These are phyloP conservation scores for Rugonectria rugulosa DNA, from an alignment of 2,329 filamentous ascomycete species.

Conservation along the genomic window DNA sequence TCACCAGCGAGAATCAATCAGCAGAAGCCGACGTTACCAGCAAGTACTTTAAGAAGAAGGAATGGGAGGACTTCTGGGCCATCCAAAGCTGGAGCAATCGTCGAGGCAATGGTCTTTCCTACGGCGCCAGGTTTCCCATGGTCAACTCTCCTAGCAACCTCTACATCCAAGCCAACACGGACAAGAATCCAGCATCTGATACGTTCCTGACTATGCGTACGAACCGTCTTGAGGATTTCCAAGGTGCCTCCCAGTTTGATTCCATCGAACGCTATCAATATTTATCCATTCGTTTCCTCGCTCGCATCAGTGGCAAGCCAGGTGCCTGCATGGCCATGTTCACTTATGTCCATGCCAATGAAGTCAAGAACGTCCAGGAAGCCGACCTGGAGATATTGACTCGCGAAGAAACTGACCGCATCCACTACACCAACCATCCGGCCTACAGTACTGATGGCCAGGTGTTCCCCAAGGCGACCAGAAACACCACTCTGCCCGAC, in stretches of 20 bases:
- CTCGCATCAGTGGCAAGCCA: constrained; percentile 53
- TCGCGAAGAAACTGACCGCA: constrained; percentile 46
- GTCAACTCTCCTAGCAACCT: constrained; percentile 50
- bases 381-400: constrained; percentile 61
- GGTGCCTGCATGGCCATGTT: constrained; percentile 61
- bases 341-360: constrained; percentile 50
- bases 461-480: constrained; percentile 52
- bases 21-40: constrained; percentile 43
- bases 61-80: constrained; percentile 47
- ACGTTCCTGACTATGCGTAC: constrained; percentile 58
- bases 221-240: constrained; percentile 49
- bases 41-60: constrained; percentile 43
- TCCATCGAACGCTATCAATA: constrained; percentile 39
- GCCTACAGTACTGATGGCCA: constrained; percentile 53
- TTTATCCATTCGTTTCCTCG: constrained; percentile 54
- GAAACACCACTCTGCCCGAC: constrained; percentile 53
- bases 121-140: constrained; percentile 43
- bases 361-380: constrained; percentile 52
- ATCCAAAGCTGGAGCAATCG: constrained; percentile 45
- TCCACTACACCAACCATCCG: constrained; percentile 68
- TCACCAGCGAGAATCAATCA: constrained; percentile 39
- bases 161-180: constrained; percentile 53
- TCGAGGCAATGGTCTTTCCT: background rate
- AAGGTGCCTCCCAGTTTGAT: constrained; percentile 56
- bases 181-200: constrained; percentile 37